phyloP scores from a whole-genome alignment of 2,329 filamentous ascomycete species.

The Botrytis byssoidea region DNA sequence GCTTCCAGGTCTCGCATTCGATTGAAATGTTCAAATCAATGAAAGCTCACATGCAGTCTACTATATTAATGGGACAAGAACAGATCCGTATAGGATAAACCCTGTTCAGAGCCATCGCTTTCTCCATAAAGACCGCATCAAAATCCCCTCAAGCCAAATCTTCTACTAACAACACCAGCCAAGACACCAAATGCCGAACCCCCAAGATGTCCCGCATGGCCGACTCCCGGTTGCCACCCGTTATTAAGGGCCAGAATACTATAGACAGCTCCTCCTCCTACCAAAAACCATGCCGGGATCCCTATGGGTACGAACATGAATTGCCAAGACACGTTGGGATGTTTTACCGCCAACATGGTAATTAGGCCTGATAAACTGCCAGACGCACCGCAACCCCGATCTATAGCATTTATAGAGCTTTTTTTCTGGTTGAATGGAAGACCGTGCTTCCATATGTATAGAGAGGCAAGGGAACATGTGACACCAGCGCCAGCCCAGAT shows the following conservation, averaged over 20 bases:
- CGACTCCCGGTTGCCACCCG: slow-evolving; percentile 1
- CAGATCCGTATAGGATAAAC: not conserved
- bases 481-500: slow-evolving; percentile 15
- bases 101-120: not conserved
- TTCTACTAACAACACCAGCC: not conserved
- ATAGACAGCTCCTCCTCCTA: not conserved
- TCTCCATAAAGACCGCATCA: not conserved
- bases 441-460: slow-evolving; percentile 10
- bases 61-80: not conserved
- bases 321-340: not conserved
- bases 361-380: slow-evolving; percentile 10
- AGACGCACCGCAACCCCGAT: slow-evolving; percentile 9
- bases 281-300: not conserved
- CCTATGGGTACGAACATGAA: slow-evolving; percentile 1
- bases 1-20: not conserved
- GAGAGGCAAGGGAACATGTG: not conserved
- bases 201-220: slow-evolving; percentile 18
- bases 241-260: slow-evolving; percentile 11
- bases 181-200: slow-evolving; percentile 14
- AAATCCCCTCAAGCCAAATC: not conserved
- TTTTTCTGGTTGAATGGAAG: not conserved
- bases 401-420: not conserved
- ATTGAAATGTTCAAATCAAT: not conserved
- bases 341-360: not conserved
- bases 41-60: not conserved